These are phyloP conservation scores for Rhizophagus clarus DNA, from an alignment of 192 early-diverging fungal species.

Conservation along the genomic window DNA sequence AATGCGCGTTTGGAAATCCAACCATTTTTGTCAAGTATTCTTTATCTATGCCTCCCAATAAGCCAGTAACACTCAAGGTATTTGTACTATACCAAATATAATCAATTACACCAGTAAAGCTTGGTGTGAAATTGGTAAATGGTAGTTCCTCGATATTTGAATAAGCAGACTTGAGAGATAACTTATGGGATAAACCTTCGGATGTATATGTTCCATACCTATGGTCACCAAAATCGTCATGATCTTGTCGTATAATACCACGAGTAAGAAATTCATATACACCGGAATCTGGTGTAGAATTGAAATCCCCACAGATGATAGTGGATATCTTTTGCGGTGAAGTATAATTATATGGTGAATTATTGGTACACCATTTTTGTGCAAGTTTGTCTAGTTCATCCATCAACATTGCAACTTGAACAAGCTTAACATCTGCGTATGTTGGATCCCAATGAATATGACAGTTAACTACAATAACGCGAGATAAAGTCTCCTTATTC, in stretches of 20 bases:
- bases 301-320: constrained; percentile 94
- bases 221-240: constrained; percentile 80
- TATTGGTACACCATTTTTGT: constrained; percentile 49
- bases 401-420: constrained; percentile 92
- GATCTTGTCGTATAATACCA: constrained; percentile 76
- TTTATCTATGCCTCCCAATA: constrained; percentile 82
- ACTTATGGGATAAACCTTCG: constrained; percentile 79
- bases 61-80: constrained; percentile 73
- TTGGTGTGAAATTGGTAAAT: constrained; percentile 93
- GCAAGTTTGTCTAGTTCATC: constrained; percentile 80
- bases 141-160: constrained; percentile 71
- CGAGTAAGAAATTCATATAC: constrained; percentile 89
- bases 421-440: constrained; percentile 92
- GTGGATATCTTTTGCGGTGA: constrained; percentile 54
- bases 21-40: constrained; percentile 77
- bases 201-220: constrained; percentile 85
- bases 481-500: constrained; percentile 71
- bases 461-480: constrained; percentile 81
- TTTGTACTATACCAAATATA: constrained; percentile 90
- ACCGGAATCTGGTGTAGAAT: constrained; percentile 86
- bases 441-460: constrained; percentile 95
- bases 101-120: constrained; percentile 87
- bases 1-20: constrained; percentile 93
- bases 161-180: constrained; percentile 84
- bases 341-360: constrained; percentile 36